Evolutionary conservation across 345 rosid genomes (phyloP).

Genomic region (Mallotus nudiflorus): DNA sequence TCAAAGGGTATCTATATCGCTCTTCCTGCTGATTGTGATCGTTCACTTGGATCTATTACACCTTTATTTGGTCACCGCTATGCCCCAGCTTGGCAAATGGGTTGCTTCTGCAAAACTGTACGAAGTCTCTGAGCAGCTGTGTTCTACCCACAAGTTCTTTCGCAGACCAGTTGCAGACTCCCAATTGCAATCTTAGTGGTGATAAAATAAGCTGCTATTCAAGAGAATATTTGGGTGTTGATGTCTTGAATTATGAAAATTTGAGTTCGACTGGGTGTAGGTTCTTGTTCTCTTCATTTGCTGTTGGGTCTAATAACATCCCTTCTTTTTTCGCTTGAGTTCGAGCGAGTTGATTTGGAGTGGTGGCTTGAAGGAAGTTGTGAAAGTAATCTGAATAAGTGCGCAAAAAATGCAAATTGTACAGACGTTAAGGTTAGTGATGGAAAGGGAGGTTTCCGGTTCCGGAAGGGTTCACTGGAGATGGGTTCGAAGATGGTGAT

Average conservation of each 20-base stretch:
- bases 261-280: conserved; percentile 37
- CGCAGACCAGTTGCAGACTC: background rate
- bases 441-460: conserved; percentile 40
- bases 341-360: conserved; percentile 49
- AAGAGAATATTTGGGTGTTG: background rate
- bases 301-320: conserved; percentile 28
- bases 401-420: conserved; percentile 39
- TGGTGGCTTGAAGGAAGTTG: conserved; percentile 73
- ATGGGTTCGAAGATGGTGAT: conserved; percentile 48
- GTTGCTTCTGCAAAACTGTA: conserved; percentile 62
- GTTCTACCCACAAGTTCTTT: conserved; percentile 31
- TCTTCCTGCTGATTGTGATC: conserved; percentile 50
- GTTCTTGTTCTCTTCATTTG: conserved; percentile 54
- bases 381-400: background rate
- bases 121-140: conserved; percentile 27
- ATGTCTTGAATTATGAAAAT: conserved; percentile 26
- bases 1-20: conserved; percentile 32
- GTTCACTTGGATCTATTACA: conserved; percentile 17
- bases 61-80: conserved; percentile 42
- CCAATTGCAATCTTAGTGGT: conserved; percentile 8
- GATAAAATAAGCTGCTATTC: conserved; percentile 51
- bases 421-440: background rate
- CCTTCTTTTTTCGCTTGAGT: conserved; percentile 47
- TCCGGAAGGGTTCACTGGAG: conserved; percentile 48
- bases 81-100: conserved; percentile 51